Evolutionary conservation across 2,329 filamentous ascomycete genomes (phyloP).

Genomic region (Huntiella omanensis): DNA sequence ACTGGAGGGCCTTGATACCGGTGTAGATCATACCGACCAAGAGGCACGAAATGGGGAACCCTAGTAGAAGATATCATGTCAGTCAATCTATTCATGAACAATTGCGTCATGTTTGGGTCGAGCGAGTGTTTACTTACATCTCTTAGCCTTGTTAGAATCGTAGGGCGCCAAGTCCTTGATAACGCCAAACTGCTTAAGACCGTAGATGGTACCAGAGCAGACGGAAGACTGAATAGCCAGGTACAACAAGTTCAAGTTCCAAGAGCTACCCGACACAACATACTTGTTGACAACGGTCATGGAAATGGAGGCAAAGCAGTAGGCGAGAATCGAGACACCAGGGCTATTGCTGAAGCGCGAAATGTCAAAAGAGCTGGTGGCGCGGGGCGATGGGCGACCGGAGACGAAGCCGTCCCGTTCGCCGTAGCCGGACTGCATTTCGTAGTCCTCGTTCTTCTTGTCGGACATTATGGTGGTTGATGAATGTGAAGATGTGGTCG

Average conservation of each 20-base stretch:
- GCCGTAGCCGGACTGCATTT: slow-evolving; percentile 42
- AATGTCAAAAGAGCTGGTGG: slow-evolving; percentile 17
- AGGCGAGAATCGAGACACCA: slow-evolving; percentile 62
- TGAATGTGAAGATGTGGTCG: background rate
- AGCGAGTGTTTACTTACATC: slow-evolving; percentile 42
- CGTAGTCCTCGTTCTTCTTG: slow-evolving; percentile 74
- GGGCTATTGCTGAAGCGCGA: slow-evolving; percentile 54
- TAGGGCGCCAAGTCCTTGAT: slow-evolving; percentile 71
- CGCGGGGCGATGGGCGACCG: slow-evolving; percentile 15
- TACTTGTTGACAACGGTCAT: slow-evolving; percentile 99
- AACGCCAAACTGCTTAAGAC: slow-evolving; percentile 61
- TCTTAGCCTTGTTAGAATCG: slow-evolving; percentile 73
- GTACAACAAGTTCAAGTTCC: slow-evolving; percentile 95
- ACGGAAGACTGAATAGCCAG: slow-evolving; percentile 81
- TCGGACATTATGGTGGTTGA: slow-evolving; percentile 45
- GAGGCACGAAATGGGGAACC: slow-evolving; percentile 91
- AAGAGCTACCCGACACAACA: slow-evolving; percentile 73
- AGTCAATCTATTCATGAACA: background rate
- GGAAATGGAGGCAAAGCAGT: slow-evolving; percentile 89
- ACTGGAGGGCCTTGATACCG: slow-evolving; percentile 85
- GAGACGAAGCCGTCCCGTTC: slow-evolving; percentile 34
- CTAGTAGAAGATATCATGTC: slow-evolving; percentile 23
- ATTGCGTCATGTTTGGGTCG: background rate
- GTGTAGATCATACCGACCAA: slow-evolving; percentile 99
- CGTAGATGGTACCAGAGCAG: slow-evolving; percentile 67